Conservation (phyloP, 1,284 basidiomycete genomes). For the Polyporus tsugae region DNA sequence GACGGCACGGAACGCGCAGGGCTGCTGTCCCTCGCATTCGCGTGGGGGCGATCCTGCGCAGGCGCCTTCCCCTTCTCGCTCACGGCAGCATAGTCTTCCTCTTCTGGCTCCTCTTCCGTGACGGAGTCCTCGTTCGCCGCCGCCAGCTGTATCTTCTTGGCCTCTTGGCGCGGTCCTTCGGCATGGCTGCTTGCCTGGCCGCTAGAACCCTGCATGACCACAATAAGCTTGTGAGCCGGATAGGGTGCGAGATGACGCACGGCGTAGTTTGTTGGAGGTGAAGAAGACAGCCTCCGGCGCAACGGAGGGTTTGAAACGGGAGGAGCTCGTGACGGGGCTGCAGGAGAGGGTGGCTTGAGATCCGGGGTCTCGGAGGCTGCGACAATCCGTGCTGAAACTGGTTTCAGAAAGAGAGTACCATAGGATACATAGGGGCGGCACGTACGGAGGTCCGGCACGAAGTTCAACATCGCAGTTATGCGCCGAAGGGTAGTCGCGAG, state of each 20-base stretch:
- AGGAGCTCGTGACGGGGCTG: constrained; percentile 21
- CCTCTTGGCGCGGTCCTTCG: constrained; percentile 16
- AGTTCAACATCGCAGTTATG: constrained; percentile 74
- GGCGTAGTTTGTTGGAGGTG: constrained; percentile 1
- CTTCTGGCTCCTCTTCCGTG: constrained; percentile 52
- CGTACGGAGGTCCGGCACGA: constrained; percentile 68
- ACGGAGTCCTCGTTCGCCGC: constrained; percentile 50
- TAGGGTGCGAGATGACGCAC: constrained; percentile 12
- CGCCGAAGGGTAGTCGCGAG: constrained; percentile 70
- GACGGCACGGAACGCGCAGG: constrained; percentile 27
- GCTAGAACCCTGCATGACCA: background rate
- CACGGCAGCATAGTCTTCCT: constrained; percentile 21
- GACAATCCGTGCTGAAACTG: constrained; percentile 40
- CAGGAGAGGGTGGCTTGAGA: constrained; percentile 32
- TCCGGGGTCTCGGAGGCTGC: constrained; percentile 36
- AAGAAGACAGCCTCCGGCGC: constrained; percentile 17
- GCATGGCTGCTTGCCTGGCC: constrained; percentile 5
- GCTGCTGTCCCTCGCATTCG: constrained; percentile 16
- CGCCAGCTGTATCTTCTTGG: constrained; percentile 1
- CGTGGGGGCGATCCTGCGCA: constrained; percentile 20
- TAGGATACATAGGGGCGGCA: constrained; percentile 27
- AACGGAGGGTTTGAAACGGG: constrained; percentile 20
- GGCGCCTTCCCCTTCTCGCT: constrained; percentile 31
- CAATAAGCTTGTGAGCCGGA: constrained; percentile 11
- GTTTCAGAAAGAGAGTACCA: constrained; percentile 18